Evolutionary conservation across 371 early-diverging fungal genomes (phyloP).

Genomic region (Gilbertella persicaria): DNA sequence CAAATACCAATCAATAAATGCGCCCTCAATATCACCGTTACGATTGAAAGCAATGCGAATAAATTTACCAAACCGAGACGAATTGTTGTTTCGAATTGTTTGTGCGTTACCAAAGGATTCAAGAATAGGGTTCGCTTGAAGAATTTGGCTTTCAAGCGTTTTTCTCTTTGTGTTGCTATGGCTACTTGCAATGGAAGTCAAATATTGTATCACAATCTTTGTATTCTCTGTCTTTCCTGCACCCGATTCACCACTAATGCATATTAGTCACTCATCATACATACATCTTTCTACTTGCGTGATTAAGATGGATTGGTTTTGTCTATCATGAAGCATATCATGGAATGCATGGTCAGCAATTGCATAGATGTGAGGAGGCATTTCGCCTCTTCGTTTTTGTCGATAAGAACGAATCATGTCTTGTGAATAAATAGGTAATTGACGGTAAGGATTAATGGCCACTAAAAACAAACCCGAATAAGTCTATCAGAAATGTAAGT

Average conservation of each 20-base stretch:
- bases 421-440: slow-evolving; percentile 91
- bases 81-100: slow-evolving; percentile 99
- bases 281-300: slow-evolving; percentile 66
- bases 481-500: slow-evolving; percentile 66
- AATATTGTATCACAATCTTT: slow-evolving; percentile 99
- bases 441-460: slow-evolving; percentile 98
- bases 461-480: slow-evolving; percentile 99
- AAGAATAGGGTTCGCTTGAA: slow-evolving; percentile 97
- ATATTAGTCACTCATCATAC: not conserved
- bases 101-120: slow-evolving; percentile 99
- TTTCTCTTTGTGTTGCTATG: not conserved
- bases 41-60: slow-evolving; percentile 97
- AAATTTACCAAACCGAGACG: slow-evolving; percentile 99
- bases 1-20: slow-evolving; percentile 97
- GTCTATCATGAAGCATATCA: slow-evolving; percentile 91
- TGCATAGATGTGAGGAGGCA: slow-evolving; percentile 97
- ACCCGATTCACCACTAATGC: slow-evolving; percentile 95
- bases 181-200: slow-evolving; percentile 84
- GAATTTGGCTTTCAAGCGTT: slow-evolving; percentile 90
- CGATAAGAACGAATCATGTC: slow-evolving; percentile 83
- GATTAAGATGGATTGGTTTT: slow-evolving; percentile 99
- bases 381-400: slow-evolving; percentile 85
- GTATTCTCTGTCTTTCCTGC: slow-evolving; percentile 99
- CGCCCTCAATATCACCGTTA: slow-evolving; percentile 92
- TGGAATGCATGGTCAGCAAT: slow-evolving; percentile 96